A percentile compares a stretch with the other conserved stretches of the same genome.
These are phyloP conservation scores for Zasmidium cellare DNA, from an alignment of 2,329 filamentous ascomycete genomes.

Conservation along the genomic window DNA sequence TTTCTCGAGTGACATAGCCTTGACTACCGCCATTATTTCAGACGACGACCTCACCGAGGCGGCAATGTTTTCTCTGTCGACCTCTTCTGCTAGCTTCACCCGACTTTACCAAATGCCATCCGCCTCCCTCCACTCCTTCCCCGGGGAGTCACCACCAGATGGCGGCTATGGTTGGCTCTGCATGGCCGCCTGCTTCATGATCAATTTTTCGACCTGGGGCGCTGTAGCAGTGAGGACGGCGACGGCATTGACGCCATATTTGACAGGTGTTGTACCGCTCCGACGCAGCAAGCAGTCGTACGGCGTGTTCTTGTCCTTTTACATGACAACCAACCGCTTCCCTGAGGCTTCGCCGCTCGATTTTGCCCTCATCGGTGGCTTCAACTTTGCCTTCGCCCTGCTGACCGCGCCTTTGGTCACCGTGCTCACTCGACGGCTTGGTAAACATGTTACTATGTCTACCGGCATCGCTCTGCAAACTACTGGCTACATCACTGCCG, in stretches of 20 bases:
- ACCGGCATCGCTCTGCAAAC: too few species aligned
- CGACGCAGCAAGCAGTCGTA: slow-evolving; percentile 28
- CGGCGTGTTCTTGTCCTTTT: slow-evolving; percentile 46
- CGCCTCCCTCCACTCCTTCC: too few species aligned
- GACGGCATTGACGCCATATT: too few species aligned
- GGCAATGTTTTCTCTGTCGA: too few species aligned
- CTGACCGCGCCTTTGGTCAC: slow-evolving; percentile 36
- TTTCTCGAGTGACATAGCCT: too few species aligned
- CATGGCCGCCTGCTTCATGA: slow-evolving; percentile 24
- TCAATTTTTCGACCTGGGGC: slow-evolving; percentile 34
- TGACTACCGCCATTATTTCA: too few species aligned
- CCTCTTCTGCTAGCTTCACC: too few species aligned
- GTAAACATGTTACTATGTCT: slow-evolving; percentile 32
- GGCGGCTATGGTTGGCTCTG: slow-evolving; percentile 27
- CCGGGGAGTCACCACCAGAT: too few species aligned
- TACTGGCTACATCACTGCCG: too few species aligned
- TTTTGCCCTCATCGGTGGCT: slow-evolving; percentile 42
- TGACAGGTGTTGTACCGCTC: slow-evolving; percentile 3
- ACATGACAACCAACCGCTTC: slow-evolving; percentile 37
- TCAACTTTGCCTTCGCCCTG: slow-evolving; percentile 38
- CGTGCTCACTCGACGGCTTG: slow-evolving; percentile 24
- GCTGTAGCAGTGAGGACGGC: too few species aligned
- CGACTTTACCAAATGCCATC: too few species aligned
- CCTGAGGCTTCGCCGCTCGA: slow-evolving; percentile 36
- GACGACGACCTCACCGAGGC: too few species aligned